Base-by-base conservation (phyloP, 2,329 filamentous ascomycete species). In the Talaromyces pinophilus region DNA sequence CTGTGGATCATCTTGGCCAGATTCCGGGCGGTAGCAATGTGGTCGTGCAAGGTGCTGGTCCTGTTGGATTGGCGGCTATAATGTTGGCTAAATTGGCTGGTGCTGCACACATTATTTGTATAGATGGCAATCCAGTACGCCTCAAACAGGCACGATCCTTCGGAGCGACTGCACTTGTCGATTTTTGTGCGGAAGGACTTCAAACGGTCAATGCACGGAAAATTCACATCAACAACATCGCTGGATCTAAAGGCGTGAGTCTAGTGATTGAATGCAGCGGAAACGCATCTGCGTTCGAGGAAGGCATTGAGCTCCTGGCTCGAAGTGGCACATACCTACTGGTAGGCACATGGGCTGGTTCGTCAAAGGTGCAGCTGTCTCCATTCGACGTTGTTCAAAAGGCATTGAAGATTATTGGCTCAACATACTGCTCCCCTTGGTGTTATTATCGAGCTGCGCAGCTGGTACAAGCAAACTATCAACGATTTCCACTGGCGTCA, bases 361-460 rank as follows among this genome's bases (percentile, higher is more conserved):
- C 55, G 5, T 22, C 55, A 7, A 59, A 59, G 11, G 55, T 25
- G 11, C 35, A 25, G 8, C 15, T 59, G 13, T 59, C n/a, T 2
- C 55, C 55, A 6, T 59, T 59, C 33, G 55, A 42, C n/a, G 30
- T 42, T 17, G 55, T 59, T 40, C 33, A 28, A 59, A 42, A 59
- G 55, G 55, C 30, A 25, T n/a, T 59, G 19, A 59, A 42, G 8
- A 25, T 59, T 7, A 22, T 59, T n/a, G 30, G 33, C 19, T 59
- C 55, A 11, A 59, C 55, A 19, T 42, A 59, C 40, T 19, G n/a
- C n/a, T 59, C 55, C 2, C 55, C 33, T 22, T 42, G 13, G 35
- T 59, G 33, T 59, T 42, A 59, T 42, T 59, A 59, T 42, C 55
- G 30, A 6, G 30, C 35, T 5, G 22, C 55, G 3, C 22, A 59